Evolutionary conservation across 768 basidiomycete genomes (phyloP), one percentile per base, ranked within the genome.

Genomic region (Tricholoma saponaceum): DNA sequence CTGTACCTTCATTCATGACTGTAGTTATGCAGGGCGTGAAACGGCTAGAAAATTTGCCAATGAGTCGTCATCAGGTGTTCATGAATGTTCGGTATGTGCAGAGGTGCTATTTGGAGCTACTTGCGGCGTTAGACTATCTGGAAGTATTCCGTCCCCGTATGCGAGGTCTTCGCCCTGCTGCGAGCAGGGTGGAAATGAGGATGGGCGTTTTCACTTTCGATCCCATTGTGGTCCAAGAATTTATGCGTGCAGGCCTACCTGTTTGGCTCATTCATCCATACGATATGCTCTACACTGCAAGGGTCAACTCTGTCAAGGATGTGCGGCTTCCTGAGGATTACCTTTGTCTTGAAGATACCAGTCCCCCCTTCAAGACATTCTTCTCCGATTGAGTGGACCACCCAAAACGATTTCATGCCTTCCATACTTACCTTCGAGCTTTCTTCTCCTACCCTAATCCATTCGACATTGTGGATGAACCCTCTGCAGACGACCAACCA

Each of bases 231-330:
- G 41, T 55, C 20, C 44, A 55, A 23, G 43, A 55, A 4, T 55
- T 55, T 46, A 20, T 55, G 22, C 46, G 12, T 2, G 46, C 54
- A 13, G 43, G 54, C 18, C 47, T 55, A 43, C 54, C 54, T 22
- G 44, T 55, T 44, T 55, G 54, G 54, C 13, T 55, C n/a, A 35
- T 55, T 22, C 8, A 7, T 22, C 41, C 3, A 22, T 43, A 43
- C 9, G 9, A 43, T 14, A 3, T 43, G 8, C 18, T 43, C 20
- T 7, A 43, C 41, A 43, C 20, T 1, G 41, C 8, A 1, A 43
- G 1, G 9, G 76, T 54, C 37, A 18, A 16, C 37, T 3, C n/a
- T 14, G 4, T 39, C 3, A 39, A 39, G n/a, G 37, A 39, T 28
- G 28, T 16, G 4, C 37, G 16, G 37, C 32, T 33, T 6, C 32